A percentile compares a stretch with the other conserved stretches of the same genome.
Conservation (phyloP, 192 early-diverging fungal genomes). For the Phlyctochytrium bullatum region DNA sequence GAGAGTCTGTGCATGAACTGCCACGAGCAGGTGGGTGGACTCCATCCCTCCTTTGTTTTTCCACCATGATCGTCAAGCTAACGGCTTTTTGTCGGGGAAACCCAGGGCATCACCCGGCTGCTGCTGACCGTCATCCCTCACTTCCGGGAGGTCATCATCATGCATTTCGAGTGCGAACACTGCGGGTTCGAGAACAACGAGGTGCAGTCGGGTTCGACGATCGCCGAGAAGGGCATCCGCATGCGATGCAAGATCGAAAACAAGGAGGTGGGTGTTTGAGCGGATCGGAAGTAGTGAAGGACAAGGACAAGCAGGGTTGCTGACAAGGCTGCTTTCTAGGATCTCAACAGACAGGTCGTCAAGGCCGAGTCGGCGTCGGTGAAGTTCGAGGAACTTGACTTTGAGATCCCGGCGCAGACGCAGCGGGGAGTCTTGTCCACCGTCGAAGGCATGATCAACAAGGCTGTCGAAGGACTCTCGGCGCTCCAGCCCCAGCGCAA, state of each 20-base stretch:
- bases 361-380: conserved; percentile 80
- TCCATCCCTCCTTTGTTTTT: neutral
- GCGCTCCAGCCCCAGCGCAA: conserved; percentile 78
- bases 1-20: conserved; percentile 92
- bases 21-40: conserved; percentile 61
- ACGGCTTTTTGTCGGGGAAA: neutral
- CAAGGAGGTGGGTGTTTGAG: conserved; percentile 37
- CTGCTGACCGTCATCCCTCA: conserved; percentile 90
- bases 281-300: conserved; percentile 8
- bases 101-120: conserved; percentile 77
- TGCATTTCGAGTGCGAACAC: conserved; percentile 86
- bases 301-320: neutral
- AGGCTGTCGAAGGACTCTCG: conserved; percentile 77
- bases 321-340: conserved; percentile 26
- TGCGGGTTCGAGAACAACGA: conserved; percentile 89
- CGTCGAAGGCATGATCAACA: conserved; percentile 77
- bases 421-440: conserved; percentile 83
- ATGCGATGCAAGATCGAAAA: conserved; percentile 60
- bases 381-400: conserved; percentile 77
- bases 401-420: conserved; percentile 78
- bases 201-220: conserved; percentile 77
- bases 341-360: conserved; percentile 89
- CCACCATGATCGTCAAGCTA: neutral
- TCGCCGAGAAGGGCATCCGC: conserved; percentile 78
- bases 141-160: conserved; percentile 81